phyloP scores from a whole-genome alignment of 2,329 filamentous ascomycete genomes.

The Scedosporium minutisporum region DNA sequence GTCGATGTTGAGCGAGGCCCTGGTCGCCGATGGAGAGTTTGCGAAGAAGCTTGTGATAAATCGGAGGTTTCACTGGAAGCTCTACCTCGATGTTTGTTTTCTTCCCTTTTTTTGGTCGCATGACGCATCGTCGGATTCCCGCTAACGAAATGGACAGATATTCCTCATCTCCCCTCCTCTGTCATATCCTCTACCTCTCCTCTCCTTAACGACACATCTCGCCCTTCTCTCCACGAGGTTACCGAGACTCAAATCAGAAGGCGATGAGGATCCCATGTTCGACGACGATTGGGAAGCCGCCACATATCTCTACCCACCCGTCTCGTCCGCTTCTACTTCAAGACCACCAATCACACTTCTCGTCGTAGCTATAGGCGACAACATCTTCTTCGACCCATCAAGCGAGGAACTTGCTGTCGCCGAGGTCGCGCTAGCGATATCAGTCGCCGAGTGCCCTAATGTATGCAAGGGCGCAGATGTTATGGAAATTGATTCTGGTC shows the following conservation, averaged over 20 bases:
- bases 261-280: conserved; percentile 93
- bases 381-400: conserved; percentile 88
- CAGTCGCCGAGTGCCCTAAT: conserved; percentile 46
- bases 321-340: conserved; percentile 19
- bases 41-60: conserved; percentile 76
- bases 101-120: not conserved
- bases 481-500: conserved; percentile 31
- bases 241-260: conserved; percentile 75
- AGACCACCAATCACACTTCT: conserved; percentile 83
- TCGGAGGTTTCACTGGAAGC: conserved; percentile 84
- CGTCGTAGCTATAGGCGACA: conserved; percentile 75
- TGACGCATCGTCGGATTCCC: not conserved
- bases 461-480: conserved; percentile 15
- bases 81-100: conserved; percentile 78
- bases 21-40: conserved; percentile 64
- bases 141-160: conserved; percentile 45
- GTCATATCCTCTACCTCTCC: conserved; percentile 84
- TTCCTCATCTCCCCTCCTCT: conserved; percentile 86
- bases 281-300: conserved; percentile 95
- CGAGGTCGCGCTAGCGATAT: conserved; percentile 79
- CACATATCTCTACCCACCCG: conserved; percentile 61
- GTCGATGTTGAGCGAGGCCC: conserved; percentile 79
- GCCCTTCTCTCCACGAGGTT: conserved; percentile 81
- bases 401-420: conserved; percentile 90
- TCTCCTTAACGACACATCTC: conserved; percentile 87